A percentile compares a stretch with the other conserved stretches of the same genome.
phyloP scores from a whole-genome alignment of 164 flowering plant species.

The Annona squamosa region DNA sequence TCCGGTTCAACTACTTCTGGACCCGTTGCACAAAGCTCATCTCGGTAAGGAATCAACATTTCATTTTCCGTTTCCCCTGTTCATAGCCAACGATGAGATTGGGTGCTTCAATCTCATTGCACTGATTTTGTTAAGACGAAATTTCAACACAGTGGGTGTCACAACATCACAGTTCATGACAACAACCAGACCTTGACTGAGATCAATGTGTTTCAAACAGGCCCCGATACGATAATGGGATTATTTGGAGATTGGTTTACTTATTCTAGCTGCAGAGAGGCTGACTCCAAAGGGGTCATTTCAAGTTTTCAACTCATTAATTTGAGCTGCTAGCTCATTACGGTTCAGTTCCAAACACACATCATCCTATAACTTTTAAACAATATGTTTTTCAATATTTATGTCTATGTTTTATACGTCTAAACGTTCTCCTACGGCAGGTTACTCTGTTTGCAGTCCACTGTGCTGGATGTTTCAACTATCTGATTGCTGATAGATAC shows the following conservation, averaged over 20 bases:
- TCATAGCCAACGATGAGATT: neutral
- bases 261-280: neutral
- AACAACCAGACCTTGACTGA: neutral
- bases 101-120: neutral
- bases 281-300: neutral
- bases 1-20: slow-evolving; percentile 95
- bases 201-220: neutral
- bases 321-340: neutral
- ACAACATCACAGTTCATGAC: neutral
- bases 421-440: slow-evolving; percentile 21
- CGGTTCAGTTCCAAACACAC: neutral
- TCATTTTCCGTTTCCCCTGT: neutral
- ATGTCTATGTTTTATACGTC: no score
- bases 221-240: neutral
- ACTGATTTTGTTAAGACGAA: neutral
- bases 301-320: no score
- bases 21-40: slow-evolving; percentile 85
- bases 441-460: slow-evolving; percentile 94
- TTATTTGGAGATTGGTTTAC: neutral
- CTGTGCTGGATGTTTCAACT: slow-evolving; percentile 89
- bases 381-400: no score
- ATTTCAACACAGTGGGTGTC: neutral
- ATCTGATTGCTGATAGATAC: slow-evolving; percentile 85
- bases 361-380: neutral
- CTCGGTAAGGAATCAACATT: slow-evolving; percentile 45